Base-by-base conservation (phyloP, 257 asterid species). In the Paulownia fortunei region DNA sequence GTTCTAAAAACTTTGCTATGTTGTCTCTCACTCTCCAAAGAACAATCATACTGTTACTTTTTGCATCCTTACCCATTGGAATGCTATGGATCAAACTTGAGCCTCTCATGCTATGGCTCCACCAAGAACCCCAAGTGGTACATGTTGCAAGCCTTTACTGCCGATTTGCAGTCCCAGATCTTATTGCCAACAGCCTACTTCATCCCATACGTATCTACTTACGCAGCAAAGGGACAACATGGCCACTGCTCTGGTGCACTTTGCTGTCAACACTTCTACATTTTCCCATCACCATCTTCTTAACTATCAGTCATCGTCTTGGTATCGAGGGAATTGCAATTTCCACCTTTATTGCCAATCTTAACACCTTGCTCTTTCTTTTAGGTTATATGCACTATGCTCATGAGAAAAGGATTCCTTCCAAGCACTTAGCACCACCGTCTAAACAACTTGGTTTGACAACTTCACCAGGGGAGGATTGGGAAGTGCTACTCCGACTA, bases 191-290 rank as follows among this genome's bases (percentile, higher is more conserved):
- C 66, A 91, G 98, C 84, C 56, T 95, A 18, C 92, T 95, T 72
- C 94, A 91, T 77, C 99, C 99, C 49, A 52, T 92, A 34, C 94
- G 99, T 55, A 91, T 95, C 55, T 92, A 90, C 78, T 79, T 90
- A 78, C 97, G 99, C 67, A 88, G 94, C 84, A 90, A 82, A 84
- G 97, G 98, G 32, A 88, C 87, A 23, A 85, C 95, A 68, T 90
- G 97, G 98, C 98, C 99, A 67, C 79, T 94, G 62, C 86, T 92
- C n/a, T 94, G 96, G 97, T 86, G 97, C 86, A 86, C 94, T 72
- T 80, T 84, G 69, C 82, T 88, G 2, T 86, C 97, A 26, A 85
- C 86, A 56, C 62, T 92, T 64, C 83, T 94, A 68, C 98, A 94
- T 84, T 74, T 87, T 70, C 98, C 99, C 42, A 82, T 92, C 78